Evolutionary conservation across 768 basidiomycete species (phyloP), one percentile per base, ranked within the genome.

Genomic region (Rubroboletus pulcherrimus): DNA sequence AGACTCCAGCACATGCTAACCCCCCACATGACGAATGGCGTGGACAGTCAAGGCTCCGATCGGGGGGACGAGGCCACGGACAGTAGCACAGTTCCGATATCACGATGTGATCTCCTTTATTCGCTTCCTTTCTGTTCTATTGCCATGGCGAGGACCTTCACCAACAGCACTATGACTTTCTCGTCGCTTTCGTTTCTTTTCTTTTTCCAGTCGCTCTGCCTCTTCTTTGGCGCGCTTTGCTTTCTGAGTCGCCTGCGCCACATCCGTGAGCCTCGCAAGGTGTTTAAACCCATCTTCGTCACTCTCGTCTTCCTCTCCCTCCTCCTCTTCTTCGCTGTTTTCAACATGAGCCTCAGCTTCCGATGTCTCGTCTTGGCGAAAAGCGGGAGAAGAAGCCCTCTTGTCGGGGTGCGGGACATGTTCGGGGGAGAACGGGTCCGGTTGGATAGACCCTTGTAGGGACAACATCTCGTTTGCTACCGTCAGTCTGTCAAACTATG

Each of bases 381-480:
- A 49, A 24, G 54, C 31, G 12, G 54, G 34, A 24, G 58, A 45
- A 30, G 52, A 24, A 5, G 31, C 26, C 8, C 37, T 62, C 41
- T 43, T 64, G 37, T 62, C 57, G 12, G 64, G 42, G n/a, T 66
- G 65, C 17, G 77, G 72, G 26, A 76, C 65, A 66, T 89, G 87
- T 43, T 74, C 75, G 1, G 81, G 78, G 6, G 86, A 85, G 70
- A 91, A 89, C 2, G 89, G 89, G 63, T 91, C 84, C 5, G 74
- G 69, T 62, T 91, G 89, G 55, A 94, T 76, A 4, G 92, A 93
- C 9, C 93, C 93, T 31, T 91, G 78, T 12, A 97, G 73, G 3
- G 93, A 95, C 19, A 97, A 74, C 92, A 96, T 95, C 66, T 95
- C 89, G 65, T 97, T 95, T 33, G 93, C 92, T 34, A 94, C 83